Evolutionary conservation across 2,329 filamentous ascomycete species (phyloP).

Genomic region (Chaetomium globosum): DNA sequence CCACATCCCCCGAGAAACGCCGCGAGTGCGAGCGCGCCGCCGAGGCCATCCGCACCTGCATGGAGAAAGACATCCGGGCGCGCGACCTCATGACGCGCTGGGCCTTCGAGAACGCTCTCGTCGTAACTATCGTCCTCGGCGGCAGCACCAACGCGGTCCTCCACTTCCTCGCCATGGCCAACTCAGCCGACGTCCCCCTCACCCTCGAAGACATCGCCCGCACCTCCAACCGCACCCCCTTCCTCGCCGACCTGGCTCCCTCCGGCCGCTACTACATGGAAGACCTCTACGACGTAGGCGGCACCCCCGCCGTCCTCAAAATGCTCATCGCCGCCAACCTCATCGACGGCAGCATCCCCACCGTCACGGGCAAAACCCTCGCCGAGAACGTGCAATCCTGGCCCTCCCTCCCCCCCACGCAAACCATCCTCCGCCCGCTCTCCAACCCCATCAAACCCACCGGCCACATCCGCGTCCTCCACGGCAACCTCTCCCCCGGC

Average conservation of each 20-base stretch:
- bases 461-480: slow-evolving; percentile 85
- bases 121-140: slow-evolving; percentile 89
- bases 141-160: slow-evolving; percentile 88
- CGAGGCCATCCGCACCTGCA: slow-evolving; percentile 74
- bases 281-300: slow-evolving; percentile 82
- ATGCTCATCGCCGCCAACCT: slow-evolving; percentile 75
- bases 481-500: slow-evolving; percentile 83
- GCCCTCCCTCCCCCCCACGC: slow-evolving; percentile 75
- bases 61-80: slow-evolving; percentile 81
- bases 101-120: slow-evolving; percentile 84
- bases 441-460: slow-evolving; percentile 73
- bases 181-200: slow-evolving; percentile 75
- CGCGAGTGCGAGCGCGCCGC: slow-evolving; percentile 83
- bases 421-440: slow-evolving; percentile 80
- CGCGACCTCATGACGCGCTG: slow-evolving; percentile 77
- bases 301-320: slow-evolving; percentile 84
- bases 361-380: slow-evolving; percentile 81
- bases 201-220: slow-evolving; percentile 81
- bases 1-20: slow-evolving; percentile 78
- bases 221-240: slow-evolving; percentile 79
- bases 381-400: slow-evolving; percentile 77
- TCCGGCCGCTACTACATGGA: slow-evolving; percentile 81
- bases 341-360: slow-evolving; percentile 76
- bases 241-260: slow-evolving; percentile 82
- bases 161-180: slow-evolving; percentile 88